phyloP scores from a whole-genome alignment of 345 rosid genomes.

The Linum usitatissimum region DNA sequence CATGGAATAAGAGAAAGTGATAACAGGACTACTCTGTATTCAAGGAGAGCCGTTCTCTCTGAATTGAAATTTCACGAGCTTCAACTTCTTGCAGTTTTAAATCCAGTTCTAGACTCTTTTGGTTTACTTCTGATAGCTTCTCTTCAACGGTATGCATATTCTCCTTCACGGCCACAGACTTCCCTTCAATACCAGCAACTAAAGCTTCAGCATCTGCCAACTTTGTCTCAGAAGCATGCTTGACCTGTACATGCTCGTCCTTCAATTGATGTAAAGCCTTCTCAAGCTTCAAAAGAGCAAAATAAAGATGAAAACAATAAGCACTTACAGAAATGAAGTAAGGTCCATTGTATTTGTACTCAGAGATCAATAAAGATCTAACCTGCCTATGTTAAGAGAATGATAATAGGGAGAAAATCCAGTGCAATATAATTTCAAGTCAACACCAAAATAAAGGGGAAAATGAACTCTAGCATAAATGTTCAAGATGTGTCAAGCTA shows the following conservation, averaged over 20 bases:
- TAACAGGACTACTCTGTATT: conserved; percentile 43
- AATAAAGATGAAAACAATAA: not conserved
- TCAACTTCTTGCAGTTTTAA: conserved; percentile 58
- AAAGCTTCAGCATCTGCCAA: conserved; percentile 54
- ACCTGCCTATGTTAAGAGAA: not conserved
- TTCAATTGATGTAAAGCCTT: conserved; percentile 44
- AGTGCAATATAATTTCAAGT: not conserved
- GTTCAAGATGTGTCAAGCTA: not conserved
- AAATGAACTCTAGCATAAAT: too few species aligned
- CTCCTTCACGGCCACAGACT: conserved; percentile 45
- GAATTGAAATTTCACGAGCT: conserved; percentile 49
- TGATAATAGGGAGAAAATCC: not conserved
- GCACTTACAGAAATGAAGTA: not conserved
- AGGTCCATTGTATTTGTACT: not conserved
- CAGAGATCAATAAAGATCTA: conserved; percentile 1
- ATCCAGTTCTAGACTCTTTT: conserved; percentile 57
- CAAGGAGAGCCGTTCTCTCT: conserved; percentile 55
- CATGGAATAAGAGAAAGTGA: not conserved
- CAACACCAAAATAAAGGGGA: not conserved
- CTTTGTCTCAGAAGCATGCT: conserved; percentile 50
- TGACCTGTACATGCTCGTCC: conserved; percentile 37
- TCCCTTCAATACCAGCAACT: conserved; percentile 45
- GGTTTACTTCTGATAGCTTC: conserved; percentile 52
- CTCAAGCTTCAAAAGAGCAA: conserved; percentile 48
- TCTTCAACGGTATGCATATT: conserved; percentile 43